These are phyloP conservation scores for Fraxinus albicans DNA, from an alignment of 305 asterid species.

Conservation along the genomic window DNA sequence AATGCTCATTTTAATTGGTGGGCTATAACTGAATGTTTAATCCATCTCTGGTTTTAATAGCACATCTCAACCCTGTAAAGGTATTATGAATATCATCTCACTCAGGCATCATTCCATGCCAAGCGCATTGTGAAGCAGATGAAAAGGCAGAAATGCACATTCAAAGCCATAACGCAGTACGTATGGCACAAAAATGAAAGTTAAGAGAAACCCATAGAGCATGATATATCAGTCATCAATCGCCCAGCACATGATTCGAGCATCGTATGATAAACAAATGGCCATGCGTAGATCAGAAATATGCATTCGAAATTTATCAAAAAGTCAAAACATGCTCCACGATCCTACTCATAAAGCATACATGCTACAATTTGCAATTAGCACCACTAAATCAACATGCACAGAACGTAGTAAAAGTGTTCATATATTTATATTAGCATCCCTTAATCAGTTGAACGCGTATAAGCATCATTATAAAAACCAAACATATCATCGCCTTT, in stretches of 20 bases:
- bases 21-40: background rate
- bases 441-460: background rate
- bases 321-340: background rate
- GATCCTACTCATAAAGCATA: background rate
- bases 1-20: background rate
- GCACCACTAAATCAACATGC: background rate
- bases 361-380: background rate
- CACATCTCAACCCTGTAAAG: background rate
- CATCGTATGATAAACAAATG: background rate
- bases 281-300: background rate
- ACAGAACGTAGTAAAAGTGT: constrained; percentile 1
- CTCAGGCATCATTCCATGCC: background rate
- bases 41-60: background rate
- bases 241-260: background rate
- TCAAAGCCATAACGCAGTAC: background rate
- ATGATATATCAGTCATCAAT: background rate
- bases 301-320: background rate
- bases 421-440: background rate
- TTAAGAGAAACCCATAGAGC: background rate
- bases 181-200: background rate
- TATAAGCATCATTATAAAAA: background rate
- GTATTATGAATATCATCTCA: background rate
- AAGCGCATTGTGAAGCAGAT: background rate
- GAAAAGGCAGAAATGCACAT: background rate
- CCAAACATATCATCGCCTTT: background rate